Percentiles rank a stretch among this genome's conserved stretches.
Evolutionary conservation across 352 stramenopile genomes (phyloP).

Genomic region (Poterioochromonas sp.): DNA sequence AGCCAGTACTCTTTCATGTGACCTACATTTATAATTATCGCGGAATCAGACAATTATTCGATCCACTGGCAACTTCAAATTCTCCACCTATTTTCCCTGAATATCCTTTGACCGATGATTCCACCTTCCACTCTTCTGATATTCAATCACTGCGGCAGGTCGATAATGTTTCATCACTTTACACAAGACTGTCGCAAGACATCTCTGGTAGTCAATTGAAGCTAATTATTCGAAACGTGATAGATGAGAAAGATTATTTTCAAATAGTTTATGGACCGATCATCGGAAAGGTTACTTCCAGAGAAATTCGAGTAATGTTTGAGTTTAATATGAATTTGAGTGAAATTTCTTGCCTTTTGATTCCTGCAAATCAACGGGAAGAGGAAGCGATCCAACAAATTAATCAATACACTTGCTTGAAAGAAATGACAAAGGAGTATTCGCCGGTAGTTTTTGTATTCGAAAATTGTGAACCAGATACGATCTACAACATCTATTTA

Average conservation of each 20-base stretch:
- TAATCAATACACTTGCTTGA: background rate
- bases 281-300: background rate
- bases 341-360: background rate
- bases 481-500: background rate
- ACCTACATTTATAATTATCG: too few relatives aligned
- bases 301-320: background rate
- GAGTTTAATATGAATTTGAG: background rate
- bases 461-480: background rate
- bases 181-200: too few relatives aligned
- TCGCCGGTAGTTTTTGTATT: background rate
- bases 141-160: too few relatives aligned
- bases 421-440: background rate
- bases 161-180: too few relatives aligned
- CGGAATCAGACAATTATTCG: too few relatives aligned
- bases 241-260: background rate
- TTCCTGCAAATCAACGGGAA: background rate
- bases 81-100: too few relatives aligned
- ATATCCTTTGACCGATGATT: too few relatives aligned
- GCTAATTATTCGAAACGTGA: background rate
- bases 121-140: too few relatives aligned
- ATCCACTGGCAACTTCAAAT: too few relatives aligned
- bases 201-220: too few relatives aligned
- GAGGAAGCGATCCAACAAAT: background rate
- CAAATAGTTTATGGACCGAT: background rate
- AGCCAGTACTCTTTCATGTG: too few relatives aligned